These are phyloP conservation scores for Diaporthe aspalathi DNA, from an alignment of 2,329 filamentous ascomycete species.

Conservation along the genomic window DNA sequence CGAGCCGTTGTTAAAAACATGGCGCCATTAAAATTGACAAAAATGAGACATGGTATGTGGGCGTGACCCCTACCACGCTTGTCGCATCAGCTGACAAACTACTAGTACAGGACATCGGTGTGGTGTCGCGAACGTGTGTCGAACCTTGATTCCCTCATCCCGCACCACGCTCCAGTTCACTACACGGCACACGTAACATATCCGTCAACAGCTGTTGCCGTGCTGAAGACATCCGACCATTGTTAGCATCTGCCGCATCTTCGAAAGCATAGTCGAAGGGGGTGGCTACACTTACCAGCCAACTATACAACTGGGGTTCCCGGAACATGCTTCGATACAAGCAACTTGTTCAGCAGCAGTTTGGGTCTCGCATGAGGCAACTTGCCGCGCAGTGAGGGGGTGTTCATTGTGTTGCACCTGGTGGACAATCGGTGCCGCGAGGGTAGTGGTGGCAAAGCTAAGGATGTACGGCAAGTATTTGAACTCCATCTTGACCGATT, in stretches of 20 bases:
- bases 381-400: too few species aligned
- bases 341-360: background rate
- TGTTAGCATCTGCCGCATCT: too few species aligned
- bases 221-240: background rate
- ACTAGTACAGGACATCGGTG: too few species aligned
- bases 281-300: background rate
- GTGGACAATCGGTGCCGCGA: background rate
- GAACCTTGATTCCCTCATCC: background rate
- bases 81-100: too few species aligned
- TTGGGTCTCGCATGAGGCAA: slow-evolving; percentile 4
- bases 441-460: background rate
- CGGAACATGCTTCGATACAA: background rate
- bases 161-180: too few species aligned
- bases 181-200: background rate
- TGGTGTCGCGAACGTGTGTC: too few species aligned
- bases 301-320: background rate
- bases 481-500: background rate
- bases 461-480: background rate
- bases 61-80: too few species aligned
- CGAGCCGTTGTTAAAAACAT: too few species aligned
- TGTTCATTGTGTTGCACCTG: too few species aligned
- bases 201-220: slow-evolving; percentile 2
- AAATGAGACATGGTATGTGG: too few species aligned
- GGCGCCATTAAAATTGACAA: too few species aligned
- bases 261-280: too few species aligned